Percentiles rank a stretch among this genome's conserved stretches.
Evolutionary conservation across 2,329 filamentous ascomycete genomes (phyloP).

Genomic region (Cercospora sesami): DNA sequence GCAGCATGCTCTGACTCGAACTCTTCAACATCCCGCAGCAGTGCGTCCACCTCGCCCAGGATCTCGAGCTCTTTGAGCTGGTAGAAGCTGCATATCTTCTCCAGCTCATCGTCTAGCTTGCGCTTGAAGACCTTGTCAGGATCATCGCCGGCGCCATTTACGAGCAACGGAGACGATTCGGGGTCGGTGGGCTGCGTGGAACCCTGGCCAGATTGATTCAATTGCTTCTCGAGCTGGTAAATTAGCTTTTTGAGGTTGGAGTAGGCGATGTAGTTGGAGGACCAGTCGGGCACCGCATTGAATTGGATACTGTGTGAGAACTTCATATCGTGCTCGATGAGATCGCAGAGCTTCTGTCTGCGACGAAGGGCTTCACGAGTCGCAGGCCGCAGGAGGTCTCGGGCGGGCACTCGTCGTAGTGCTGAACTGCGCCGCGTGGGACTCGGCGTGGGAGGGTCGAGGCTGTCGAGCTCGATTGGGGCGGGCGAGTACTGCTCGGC

Average conservation of each 20-base stretch:
- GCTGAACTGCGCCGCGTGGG: background rate
- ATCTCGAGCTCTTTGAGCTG: constrained; percentile 85
- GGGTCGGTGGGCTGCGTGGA: constrained; percentile 58
- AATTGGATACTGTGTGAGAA: constrained; percentile 99
- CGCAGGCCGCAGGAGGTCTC: constrained; percentile 18
- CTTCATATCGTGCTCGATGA: constrained; percentile 90
- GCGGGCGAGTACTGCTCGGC: background rate
- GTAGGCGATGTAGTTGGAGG: constrained; percentile 95
- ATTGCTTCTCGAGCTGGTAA: constrained; percentile 87
- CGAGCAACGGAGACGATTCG: constrained; percentile 81
- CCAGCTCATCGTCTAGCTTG: constrained; percentile 82
- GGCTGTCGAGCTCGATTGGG: constrained; percentile 32
- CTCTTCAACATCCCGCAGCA: constrained; percentile 71
- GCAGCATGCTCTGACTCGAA: constrained; percentile 60
- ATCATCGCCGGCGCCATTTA: constrained; percentile 56
- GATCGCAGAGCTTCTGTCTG: constrained; percentile 64
- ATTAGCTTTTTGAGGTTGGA: constrained; percentile 99
- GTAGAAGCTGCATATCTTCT: constrained; percentile 93
- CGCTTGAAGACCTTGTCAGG: constrained; percentile 79
- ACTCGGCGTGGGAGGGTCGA: constrained; percentile 29
- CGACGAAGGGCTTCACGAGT: constrained; percentile 26
- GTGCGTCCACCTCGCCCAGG: constrained; percentile 71
- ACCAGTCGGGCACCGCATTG: constrained; percentile 99
- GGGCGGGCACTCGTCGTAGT: background rate
- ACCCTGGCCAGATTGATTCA: constrained; percentile 55